A percentile compares a stretch with the other conserved stretches of the same genome.
Evolutionary conservation across 1,284 basidiomycete genomes (phyloP).

Genomic region (Gomphus bonarii): DNA sequence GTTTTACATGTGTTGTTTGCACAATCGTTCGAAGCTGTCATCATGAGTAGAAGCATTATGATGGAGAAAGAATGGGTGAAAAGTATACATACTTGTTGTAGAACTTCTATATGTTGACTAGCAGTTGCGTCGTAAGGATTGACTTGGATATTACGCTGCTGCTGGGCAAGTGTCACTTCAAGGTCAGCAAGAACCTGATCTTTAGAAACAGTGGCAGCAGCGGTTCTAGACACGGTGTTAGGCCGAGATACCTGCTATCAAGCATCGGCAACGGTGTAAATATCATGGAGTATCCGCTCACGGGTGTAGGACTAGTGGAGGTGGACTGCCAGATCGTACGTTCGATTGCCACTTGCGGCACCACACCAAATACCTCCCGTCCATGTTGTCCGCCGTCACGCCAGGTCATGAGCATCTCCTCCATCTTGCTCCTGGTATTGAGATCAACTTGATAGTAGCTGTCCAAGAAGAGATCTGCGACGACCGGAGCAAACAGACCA

Average conservation of each 20-base stretch:
- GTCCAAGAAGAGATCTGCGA: constrained; percentile 72
- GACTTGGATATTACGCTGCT: constrained; percentile 52
- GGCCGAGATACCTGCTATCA: not conserved
- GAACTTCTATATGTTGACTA: constrained; percentile 56
- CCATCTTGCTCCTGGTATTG: constrained; percentile 82
- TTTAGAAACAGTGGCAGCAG: constrained; percentile 43
- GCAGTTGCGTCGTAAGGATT: constrained; percentile 58
- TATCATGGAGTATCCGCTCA: not conserved
- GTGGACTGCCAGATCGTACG: constrained; percentile 53
- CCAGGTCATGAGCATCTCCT: constrained; percentile 93
- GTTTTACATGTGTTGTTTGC: constrained; percentile 62
- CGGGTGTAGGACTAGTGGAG: constrained; percentile 2
- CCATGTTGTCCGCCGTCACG: constrained; percentile 70
- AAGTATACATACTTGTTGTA: constrained; percentile 55
- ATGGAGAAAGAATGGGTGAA: not conserved
- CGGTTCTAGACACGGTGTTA: not conserved
- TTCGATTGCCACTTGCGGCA: constrained; percentile 66
- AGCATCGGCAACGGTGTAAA: not conserved
- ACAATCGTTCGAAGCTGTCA: constrained; percentile 65
- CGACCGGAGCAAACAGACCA: constrained; percentile 65
- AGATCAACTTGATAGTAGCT: constrained; percentile 81
- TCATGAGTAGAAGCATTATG: constrained; percentile 11
- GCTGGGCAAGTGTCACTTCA: constrained; percentile 67
- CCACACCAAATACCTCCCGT: constrained; percentile 75
- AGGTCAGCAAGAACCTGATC: constrained; percentile 72